phyloP scores from a whole-genome alignment of 2,329 filamentous ascomycete species.

The Penicillium thymicola region DNA sequence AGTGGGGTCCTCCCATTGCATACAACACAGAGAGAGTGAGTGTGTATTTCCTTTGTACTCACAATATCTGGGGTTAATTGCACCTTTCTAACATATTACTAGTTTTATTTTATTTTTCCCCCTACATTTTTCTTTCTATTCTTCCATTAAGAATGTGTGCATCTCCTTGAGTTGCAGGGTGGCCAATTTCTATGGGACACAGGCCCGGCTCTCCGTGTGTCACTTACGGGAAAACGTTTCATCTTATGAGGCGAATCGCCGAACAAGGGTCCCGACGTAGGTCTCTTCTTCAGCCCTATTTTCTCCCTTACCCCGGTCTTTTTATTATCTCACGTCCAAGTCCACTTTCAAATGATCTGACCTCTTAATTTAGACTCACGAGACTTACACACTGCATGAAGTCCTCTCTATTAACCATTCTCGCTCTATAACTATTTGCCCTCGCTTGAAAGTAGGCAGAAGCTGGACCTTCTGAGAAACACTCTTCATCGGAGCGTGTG shows the following conservation, averaged over 20 bases:
- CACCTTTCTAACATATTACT: neutral
- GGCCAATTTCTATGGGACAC: conserved; percentile 24
- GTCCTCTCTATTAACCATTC: neutral
- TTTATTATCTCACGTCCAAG: neutral
- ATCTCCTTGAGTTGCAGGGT: conserved; percentile 12
- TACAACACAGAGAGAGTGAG: neutral
- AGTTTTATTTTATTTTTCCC: neutral
- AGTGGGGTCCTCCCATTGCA: neutral
- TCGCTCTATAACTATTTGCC: conserved; percentile 6
- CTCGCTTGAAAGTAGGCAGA: conserved; percentile 13
- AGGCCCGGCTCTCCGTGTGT: conserved; percentile 24
- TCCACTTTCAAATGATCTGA: conserved; percentile 16
- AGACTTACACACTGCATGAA: conserved; percentile 12
- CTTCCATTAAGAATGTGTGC: conserved; percentile 16
- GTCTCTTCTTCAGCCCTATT: conserved; percentile 22
- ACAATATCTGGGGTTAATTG: neutral
- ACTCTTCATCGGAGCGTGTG: conserved; percentile 9
- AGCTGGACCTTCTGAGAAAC: conserved; percentile 21
- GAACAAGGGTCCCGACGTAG: conserved; percentile 17
- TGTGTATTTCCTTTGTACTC: neutral
- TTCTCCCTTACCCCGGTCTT: neutral
- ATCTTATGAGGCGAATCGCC: conserved; percentile 28
- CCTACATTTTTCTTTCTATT: neutral
- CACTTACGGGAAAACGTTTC: conserved; percentile 25
- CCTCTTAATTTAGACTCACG: conserved; percentile 16